Conservation (phyloP, 148 eudicot genomes). For the Vaccinium darrowii region DNA sequence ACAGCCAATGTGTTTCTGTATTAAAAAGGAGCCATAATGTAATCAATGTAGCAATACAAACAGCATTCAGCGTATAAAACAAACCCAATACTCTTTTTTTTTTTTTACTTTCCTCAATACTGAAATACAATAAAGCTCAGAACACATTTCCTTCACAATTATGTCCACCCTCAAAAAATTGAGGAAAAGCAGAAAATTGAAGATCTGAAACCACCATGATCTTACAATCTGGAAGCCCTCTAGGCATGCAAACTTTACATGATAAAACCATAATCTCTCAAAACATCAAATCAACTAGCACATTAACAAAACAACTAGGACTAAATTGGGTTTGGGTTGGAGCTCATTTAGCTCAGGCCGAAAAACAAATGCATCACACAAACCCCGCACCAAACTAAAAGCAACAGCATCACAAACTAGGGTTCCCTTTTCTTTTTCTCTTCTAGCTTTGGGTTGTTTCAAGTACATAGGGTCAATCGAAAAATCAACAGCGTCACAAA, state of each 20-base stretch:
- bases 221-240: background rate
- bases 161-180: background rate
- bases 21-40: background rate
- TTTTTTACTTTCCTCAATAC: background rate
- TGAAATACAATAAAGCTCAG: background rate
- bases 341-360: background rate
- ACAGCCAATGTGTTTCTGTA: background rate
- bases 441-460: background rate
- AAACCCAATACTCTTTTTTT: background rate
- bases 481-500: background rate
- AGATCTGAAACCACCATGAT: background rate
- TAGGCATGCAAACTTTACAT: background rate
- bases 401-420: too few relatives aligned
- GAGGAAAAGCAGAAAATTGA: background rate
- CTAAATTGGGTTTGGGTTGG: background rate
- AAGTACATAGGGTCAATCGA: background rate
- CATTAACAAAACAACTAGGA: background rate
- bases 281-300: background rate
- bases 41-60: background rate
- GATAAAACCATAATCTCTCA: background rate
- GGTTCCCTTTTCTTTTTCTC: background rate
- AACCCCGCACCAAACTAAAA: background rate
- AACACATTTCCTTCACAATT: background rate
- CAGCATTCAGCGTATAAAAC: background rate
- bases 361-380: background rate